Evolutionary conservation across 208 protist species (phyloP), one percentile per base, ranked within the genome.

Genomic region (Naegleria fowleri): DNA sequence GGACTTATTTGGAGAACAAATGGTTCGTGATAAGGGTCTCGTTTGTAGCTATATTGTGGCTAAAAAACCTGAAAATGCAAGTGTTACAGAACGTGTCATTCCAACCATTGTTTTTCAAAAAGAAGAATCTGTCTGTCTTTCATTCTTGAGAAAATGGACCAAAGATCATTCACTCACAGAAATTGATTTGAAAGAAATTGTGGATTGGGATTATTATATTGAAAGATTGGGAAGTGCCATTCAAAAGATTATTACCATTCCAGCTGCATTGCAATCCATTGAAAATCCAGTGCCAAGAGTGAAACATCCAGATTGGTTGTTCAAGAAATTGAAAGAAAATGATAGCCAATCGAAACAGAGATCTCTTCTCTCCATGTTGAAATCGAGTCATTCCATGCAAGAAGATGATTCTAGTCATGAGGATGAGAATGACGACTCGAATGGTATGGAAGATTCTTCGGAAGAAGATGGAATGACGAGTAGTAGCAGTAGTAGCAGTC

Each of bases 181-280:
- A 40, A 92, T 96, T 36, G 95, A 99, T 92, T 91, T 99, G 36
- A 94, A 96, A 85, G 90, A 95, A 59, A 94, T 99, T 39, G 93
- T 99, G 19, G 99, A 99, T 94, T 99, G 99, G 99, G 96, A 99
- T 91, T 99, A 99, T 95, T 99, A 99, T 96, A 99, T 97, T 1
- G 94, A 96, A 5, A 96, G 99, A 84, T 97, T 99, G 67, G 97
- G 93, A 67, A 95, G 94, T 11, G 96, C 96, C 76, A 98, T 99
- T 89, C 98, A 99, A 94, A 99, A 99, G 93, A 99, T 99, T 91
- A 98, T 99, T 90, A 99, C 98, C 11, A 99, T 99, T 92, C 99
- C 99, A 1, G 98, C 99, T 6, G 98, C 98, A 22, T 93, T 99
- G 59, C 99, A 99, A 93, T 93, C 93, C 16, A 86, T 99, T 39